phyloP scores from a whole-genome alignment of 2,329 filamentous ascomycete species.

The Metarhizium rileyi region DNA sequence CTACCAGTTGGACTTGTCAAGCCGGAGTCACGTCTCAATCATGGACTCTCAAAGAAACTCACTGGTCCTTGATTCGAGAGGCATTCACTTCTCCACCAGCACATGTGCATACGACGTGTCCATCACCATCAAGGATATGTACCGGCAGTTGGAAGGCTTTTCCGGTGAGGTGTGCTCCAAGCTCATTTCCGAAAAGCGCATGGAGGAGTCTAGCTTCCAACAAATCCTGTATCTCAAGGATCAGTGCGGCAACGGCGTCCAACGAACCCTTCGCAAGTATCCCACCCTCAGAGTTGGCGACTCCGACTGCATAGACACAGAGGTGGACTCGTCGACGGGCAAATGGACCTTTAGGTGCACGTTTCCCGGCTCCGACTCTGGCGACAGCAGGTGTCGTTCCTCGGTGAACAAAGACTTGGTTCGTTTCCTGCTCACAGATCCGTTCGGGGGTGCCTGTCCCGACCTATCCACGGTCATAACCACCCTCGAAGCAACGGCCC shows the following conservation, averaged over 20 bases:
- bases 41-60: constrained; percentile 20
- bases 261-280: constrained; percentile 16
- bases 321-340: constrained; percentile 18
- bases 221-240: constrained; percentile 24
- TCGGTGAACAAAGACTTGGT: constrained; percentile 22
- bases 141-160: constrained; percentile 21
- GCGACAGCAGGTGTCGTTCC: constrained; percentile 18
- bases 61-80: constrained; percentile 22
- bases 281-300: constrained; percentile 22
- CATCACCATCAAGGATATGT: constrained; percentile 22
- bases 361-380: constrained; percentile 23
- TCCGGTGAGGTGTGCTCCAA: constrained; percentile 22
- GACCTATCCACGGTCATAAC: constrained; percentile 25
- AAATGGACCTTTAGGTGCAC: constrained; percentile 26
- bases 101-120: constrained; percentile 24
- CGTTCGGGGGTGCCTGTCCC: constrained; percentile 26
- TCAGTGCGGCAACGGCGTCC: constrained; percentile 24
- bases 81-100: constrained; percentile 24
- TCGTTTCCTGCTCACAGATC: constrained; percentile 24
- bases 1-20: constrained; percentile 25
- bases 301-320: constrained; percentile 19
- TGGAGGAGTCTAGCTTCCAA: constrained; percentile 19
- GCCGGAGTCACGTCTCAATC: constrained; percentile 21
- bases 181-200: constrained; percentile 12
- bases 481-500: constrained; percentile 18